Evolutionary conservation across 345 rosid species (phyloP).

Genomic region (Populus ilicifolia): DNA sequence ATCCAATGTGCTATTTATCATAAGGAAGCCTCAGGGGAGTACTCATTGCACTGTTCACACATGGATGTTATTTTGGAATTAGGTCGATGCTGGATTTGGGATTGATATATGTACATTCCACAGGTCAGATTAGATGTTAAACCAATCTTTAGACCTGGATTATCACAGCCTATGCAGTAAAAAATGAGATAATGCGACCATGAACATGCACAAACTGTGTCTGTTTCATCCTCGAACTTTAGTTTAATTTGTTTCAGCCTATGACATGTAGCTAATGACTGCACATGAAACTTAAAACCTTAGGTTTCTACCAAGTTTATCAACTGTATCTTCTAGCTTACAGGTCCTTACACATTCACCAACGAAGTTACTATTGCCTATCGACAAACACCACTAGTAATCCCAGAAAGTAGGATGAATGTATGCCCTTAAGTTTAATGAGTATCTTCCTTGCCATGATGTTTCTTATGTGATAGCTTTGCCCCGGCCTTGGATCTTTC

Average conservation of each 20-base stretch:
- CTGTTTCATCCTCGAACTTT: background rate
- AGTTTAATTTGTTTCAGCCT: background rate
- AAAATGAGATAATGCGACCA: background rate
- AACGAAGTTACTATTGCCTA: conserved; percentile 58
- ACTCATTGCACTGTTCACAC: background rate
- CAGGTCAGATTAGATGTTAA: background rate
- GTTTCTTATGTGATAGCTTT: conserved; percentile 45
- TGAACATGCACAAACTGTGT: background rate
- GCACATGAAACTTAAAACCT: background rate
- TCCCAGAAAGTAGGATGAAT: conserved; percentile 63
- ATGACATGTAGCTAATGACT: background rate
- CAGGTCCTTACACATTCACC: conserved; percentile 45
- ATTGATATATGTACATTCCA: background rate
- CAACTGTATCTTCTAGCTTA: conserved; percentile 5
- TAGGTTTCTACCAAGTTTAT: background rate
- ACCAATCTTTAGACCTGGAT: background rate
- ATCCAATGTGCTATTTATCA: background rate
- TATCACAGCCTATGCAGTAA: background rate
- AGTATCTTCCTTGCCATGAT: conserved; percentile 86
- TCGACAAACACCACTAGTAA: conserved; percentile 44
- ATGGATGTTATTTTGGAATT: background rate
- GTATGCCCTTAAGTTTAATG: conserved; percentile 74
- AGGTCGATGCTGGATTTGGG: background rate
- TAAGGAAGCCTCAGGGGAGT: background rate
- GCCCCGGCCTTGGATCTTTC: conserved; percentile 56